Base-by-base conservation (phyloP, 768 basidiomycete genomes). In the Lactarius sanguifluus region DNA sequence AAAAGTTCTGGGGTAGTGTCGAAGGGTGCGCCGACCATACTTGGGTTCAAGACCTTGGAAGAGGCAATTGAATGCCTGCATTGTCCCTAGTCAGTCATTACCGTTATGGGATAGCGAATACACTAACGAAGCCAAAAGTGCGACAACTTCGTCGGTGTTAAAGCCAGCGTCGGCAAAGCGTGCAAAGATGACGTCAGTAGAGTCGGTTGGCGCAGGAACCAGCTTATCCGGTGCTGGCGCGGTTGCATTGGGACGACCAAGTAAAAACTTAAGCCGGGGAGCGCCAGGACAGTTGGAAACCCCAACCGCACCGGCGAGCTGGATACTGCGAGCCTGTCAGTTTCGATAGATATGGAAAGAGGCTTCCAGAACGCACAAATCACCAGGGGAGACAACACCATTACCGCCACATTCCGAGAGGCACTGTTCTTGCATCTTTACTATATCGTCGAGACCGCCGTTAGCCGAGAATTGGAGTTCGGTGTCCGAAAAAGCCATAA, bases 401-500 rank as follows among this genome's bases (percentile, higher is more conserved):
- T 78, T 75, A 70, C 79, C 66, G 66, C 78, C 76, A 70, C 79
- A 75, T 41, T 71, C 74, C 28, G 67, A 66, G 50, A 79, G 64
- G 73, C 81, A 75, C 6, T 75, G 76, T 36, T 71, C 74, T 65
- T 80, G 75, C 0, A 64, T 72, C 5, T 75, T 76, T 54, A 82
- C 75, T 60, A 81, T 78, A 18, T 79, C 80, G 66, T 81, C 79
- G 69, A 73, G 69, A 30, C 82, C 82, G 32, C 65, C 68, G 70
- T 83, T 83, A 5, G 82, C 81, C 8, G 74, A 71, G 73, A 80
- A 84, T 9, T 69, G 64, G 25, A 77, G 73, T 70, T 84, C 84
- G 43, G 78, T 77, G 10, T 77, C 74, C 28, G 72, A 70, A 74
- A 85, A 84, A 1, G 76, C 73, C 65, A 82, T 77, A 66, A 84